These are phyloP conservation scores for Colletotrichum phormii DNA, from an alignment of 2,329 filamentous ascomycete genomes.

Conservation along the genomic window DNA sequence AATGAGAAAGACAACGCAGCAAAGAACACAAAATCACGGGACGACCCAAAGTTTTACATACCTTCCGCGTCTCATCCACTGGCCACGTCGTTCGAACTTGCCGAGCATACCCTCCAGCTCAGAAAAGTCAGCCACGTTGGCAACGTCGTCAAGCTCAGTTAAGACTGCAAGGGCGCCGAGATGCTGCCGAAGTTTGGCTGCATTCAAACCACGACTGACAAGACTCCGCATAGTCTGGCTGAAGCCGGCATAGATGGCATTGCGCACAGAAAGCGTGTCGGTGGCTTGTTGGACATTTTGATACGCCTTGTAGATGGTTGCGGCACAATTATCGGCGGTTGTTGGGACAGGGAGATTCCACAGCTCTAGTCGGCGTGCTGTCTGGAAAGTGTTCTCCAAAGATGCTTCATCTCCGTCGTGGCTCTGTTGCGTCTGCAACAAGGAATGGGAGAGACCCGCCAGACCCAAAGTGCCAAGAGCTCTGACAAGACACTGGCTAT, in stretches of 20 bases:
- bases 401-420: slow-evolving; percentile 67
- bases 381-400: slow-evolving; percentile 80
- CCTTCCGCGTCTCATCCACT: slow-evolving; percentile 88
- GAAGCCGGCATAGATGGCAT: slow-evolving; percentile 73
- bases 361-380: slow-evolving; percentile 84
- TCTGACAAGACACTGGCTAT: slow-evolving; percentile 77
- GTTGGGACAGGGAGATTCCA: slow-evolving; percentile 89
- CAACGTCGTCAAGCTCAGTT: slow-evolving; percentile 83
- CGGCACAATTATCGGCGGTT: slow-evolving; percentile 70
- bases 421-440: slow-evolving; percentile 76
- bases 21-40: slow-evolving; percentile 27
- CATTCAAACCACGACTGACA: slow-evolving; percentile 59
- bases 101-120: slow-evolving; percentile 72
- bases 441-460: slow-evolving; percentile 84
- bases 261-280: slow-evolving; percentile 63
- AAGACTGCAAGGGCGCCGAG: slow-evolving; percentile 77
- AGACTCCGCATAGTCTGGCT: slow-evolving; percentile 69
- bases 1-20: too few relatives aligned
- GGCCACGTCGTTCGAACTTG: slow-evolving; percentile 72
- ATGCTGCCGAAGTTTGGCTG: slow-evolving; percentile 63
- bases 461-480: slow-evolving; percentile 85
- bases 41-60: slow-evolving; percentile 53
- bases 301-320: slow-evolving; percentile 82
- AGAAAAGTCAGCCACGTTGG: slow-evolving; percentile 68
- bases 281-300: slow-evolving; percentile 79